These are phyloP conservation scores for Fusarium cyanostomum DNA, from an alignment of 2,329 filamentous ascomycete genomes.

Conservation along the genomic window DNA sequence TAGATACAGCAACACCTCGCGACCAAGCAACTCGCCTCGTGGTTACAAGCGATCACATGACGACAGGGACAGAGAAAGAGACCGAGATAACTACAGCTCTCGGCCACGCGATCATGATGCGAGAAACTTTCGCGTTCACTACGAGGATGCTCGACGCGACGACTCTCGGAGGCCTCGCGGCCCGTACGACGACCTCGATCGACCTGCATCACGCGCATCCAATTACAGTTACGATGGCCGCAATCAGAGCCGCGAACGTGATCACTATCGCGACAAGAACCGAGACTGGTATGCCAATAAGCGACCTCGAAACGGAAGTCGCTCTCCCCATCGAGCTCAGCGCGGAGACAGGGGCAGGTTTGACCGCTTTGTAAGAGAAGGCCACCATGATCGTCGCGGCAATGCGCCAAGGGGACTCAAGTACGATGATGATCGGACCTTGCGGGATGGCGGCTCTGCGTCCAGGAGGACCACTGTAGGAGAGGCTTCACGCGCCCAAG, in stretches of 20 bases:
- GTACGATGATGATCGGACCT: conserved; percentile 56
- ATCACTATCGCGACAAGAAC: conserved; percentile 53
- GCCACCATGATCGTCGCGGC: conserved; percentile 40
- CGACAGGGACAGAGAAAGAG: conserved; percentile 60
- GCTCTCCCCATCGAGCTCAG: conserved; percentile 57
- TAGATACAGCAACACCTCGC: conserved; percentile 53
- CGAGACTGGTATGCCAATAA: conserved; percentile 62
- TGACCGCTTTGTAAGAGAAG: conserved; percentile 47
- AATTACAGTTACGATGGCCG: conserved; percentile 60
- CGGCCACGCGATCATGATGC: conserved; percentile 59
- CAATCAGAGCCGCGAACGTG: conserved; percentile 49
- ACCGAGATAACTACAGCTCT: conserved; percentile 61
- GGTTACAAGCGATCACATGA: conserved; percentile 74
- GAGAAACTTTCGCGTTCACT: conserved; percentile 68
- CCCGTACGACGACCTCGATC: conserved; percentile 68
- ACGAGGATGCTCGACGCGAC: conserved; percentile 65
- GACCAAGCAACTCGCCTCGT: conserved; percentile 68
- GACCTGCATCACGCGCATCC: conserved; percentile 54
- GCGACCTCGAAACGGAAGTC: conserved; percentile 64
- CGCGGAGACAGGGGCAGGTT: conserved; percentile 50
- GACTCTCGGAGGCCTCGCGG: conserved; percentile 58
- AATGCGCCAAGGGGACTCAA: conserved; percentile 43
- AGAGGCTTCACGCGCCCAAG: conserved; percentile 66
- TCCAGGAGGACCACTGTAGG: conserved; percentile 70
- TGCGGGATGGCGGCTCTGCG: conserved; percentile 64